Evolutionary conservation across 1,284 basidiomycete species (phyloP), one percentile per base, ranked within the genome.

Genomic region (Quambalaria eucalypti): DNA sequence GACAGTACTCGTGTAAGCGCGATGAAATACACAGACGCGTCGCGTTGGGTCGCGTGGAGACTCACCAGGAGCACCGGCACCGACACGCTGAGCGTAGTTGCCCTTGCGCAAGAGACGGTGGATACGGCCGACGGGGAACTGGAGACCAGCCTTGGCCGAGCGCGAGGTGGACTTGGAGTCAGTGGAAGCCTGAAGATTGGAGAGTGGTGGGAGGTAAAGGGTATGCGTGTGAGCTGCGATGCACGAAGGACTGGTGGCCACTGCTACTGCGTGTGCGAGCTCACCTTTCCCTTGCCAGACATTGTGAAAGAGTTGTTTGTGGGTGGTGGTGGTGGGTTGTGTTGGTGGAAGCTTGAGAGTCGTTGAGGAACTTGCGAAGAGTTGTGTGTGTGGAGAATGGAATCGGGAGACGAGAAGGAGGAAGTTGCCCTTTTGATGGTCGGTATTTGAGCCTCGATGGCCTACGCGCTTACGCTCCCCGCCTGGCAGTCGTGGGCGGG

Each of bases 81-180:
- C 85, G 58, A 87, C 81, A 78, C 85, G 84, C 74, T 85, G 83
- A 52, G 85, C 85, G 64, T 88, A 88, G 82, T 89, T 88, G 63
- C 86, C 87, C 79, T 84, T 84, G 82, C 87, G 87, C 74, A 89
- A 79, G 53, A 87, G 82, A 82, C 88, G 84, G 78, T 89, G 87
- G 73, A 90, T 86, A 83, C 88, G 87, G 78, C 86, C 85, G 65
- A 90, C 88, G 59, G 87, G 88, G 81, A 89, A 86, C 76, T 77
- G 87, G 57, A 91, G 66, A 64, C 66, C 66, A 49, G 66, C 64
- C 78, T 86, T 87, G 64, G 85, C 82, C 48, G 88, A 90, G 63
- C 88, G 85, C 44, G 88, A 88, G 67, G 83, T 76, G 51, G 79
- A 76, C 78, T 81, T 81, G 77, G 77, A 66, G 62, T 76, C 74